Base-by-base conservation (phyloP, 306 rosid genomes). In the Prunus campanulata region DNA sequence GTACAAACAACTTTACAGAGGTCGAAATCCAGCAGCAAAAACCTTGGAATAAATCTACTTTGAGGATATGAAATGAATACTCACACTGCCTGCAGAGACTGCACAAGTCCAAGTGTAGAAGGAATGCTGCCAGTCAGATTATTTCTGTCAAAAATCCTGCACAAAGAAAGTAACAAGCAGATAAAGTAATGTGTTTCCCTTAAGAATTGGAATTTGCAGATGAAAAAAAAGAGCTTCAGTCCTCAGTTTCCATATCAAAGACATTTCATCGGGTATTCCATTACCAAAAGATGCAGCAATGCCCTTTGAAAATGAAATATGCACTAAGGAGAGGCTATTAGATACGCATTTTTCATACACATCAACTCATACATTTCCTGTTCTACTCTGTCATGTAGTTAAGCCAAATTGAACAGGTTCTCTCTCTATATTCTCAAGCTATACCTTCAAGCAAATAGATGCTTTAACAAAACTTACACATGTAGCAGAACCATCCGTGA, bases 131-230 rank as follows among this genome's bases (percentile, higher is more conserved):
- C 93, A 12, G 9, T 78, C 30, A 93, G 78, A 15, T 56, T 0
- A 79, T 93, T 93, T 20, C 13, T 14, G 39, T 90, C 93, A 7
- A 90, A 85, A 74, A 92, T 88, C 82, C 93, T 93, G 96, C 81
- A 27, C 35, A 27, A 29, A 73, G 51, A 61, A 74, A 19, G 39
- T 29, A 65, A 55, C 14, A 7, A 57, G 24, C 15, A 70, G 0
- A 35, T 32, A 46, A 49, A 29, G 60, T 32, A 6, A 35, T 13
- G 10, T 30, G 12, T 47, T 22, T 54, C 4, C 15, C 55, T 15
- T 14, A 10, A 12, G 20, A 54, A 29, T 5, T 50, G 22, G 32
- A 65, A 2, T 44, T 14, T 18, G 18, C 61, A 44, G 51, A 8
- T 8, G 10, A 46, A 61, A 46, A 19, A 24, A 6, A 39, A 39